Evolutionary conservation across 208 protist species (phyloP).

Genomic region (Novymonas esmeraldas): DNA sequence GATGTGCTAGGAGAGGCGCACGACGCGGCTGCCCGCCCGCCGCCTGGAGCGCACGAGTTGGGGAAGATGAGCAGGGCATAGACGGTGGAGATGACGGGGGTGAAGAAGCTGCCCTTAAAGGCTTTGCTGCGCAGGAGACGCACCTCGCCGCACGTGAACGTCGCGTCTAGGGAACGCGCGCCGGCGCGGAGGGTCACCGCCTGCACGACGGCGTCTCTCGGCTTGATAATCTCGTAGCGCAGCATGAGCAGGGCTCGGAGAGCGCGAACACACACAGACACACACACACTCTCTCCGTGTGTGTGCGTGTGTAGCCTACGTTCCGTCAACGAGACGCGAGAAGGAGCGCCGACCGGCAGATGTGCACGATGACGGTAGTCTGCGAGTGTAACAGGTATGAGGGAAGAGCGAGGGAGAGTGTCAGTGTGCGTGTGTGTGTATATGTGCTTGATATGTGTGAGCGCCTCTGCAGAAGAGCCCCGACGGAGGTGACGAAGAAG

Average conservation of each 20-base stretch:
- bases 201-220: slow-evolving; percentile 20
- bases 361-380: no score
- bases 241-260: slow-evolving; percentile 6
- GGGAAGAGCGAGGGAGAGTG: no score
- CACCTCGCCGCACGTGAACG: slow-evolving; percentile 41
- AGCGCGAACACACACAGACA: no score
- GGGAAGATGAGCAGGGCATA: slow-evolving; percentile 74
- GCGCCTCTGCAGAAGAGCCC: no score
- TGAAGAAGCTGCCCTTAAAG: slow-evolving; percentile 80
- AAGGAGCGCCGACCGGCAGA: no score
- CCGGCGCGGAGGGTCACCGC: slow-evolving; percentile 21
- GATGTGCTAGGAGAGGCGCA: background rate
- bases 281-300: no score
- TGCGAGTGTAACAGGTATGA: no score
- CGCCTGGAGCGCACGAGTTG: slow-evolving; percentile 16
- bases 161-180: background rate
- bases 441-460: no score
- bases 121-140: slow-evolving; percentile 55
- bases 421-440: no score
- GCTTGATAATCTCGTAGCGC: slow-evolving; percentile 20
- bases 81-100: slow-evolving; percentile 74
- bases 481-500: no score
- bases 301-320: no score
- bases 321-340: no score
- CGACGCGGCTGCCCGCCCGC: background rate